phyloP scores from a whole-genome alignment of 1,139 yeast species.

The Blastobotrys capitulatus region DNA sequence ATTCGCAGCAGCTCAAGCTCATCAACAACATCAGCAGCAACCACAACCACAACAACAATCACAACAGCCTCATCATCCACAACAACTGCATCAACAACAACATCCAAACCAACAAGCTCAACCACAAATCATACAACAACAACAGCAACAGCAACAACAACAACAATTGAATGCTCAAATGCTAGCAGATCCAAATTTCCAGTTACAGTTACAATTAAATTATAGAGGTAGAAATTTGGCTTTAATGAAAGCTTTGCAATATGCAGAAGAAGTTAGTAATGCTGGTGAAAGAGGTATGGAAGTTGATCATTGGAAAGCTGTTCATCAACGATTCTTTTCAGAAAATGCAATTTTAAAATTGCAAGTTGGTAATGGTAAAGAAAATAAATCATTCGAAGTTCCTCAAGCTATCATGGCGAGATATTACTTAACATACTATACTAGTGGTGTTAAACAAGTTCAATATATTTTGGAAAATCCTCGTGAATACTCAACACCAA shows the following conservation, averaged over 20 bases:
- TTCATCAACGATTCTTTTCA: slow-evolving; percentile 45
- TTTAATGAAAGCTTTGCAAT: slow-evolving; percentile 35
- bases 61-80: slow-evolving; percentile 6
- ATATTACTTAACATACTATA: slow-evolving; percentile 49
- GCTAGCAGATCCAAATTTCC: not conserved
- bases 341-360: slow-evolving; percentile 44
- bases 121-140: not conserved
- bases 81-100: slow-evolving; percentile 2
- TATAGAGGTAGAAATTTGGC: slow-evolving; percentile 22
- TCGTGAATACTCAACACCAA: slow-evolving; percentile 59
- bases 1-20: slow-evolving; percentile 5
- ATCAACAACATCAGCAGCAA: slow-evolving; percentile 5
- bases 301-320: slow-evolving; percentile 43
- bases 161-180: not conserved
- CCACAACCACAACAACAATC: slow-evolving; percentile 7
- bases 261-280: slow-evolving; percentile 37
- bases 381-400: slow-evolving; percentile 56
- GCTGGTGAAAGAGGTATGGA: slow-evolving; percentile 36
- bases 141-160: slow-evolving; percentile 1
- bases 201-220: not conserved
- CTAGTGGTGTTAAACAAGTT: slow-evolving; percentile 51
- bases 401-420: slow-evolving; percentile 63
- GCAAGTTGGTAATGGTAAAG: slow-evolving; percentile 40
- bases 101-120: slow-evolving; percentile 7
- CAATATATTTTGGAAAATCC: slow-evolving; percentile 59